Evolutionary conservation across 495 filamentous ascomycete species (phyloP).

Genomic region (Trichoderma erinaceum): DNA sequence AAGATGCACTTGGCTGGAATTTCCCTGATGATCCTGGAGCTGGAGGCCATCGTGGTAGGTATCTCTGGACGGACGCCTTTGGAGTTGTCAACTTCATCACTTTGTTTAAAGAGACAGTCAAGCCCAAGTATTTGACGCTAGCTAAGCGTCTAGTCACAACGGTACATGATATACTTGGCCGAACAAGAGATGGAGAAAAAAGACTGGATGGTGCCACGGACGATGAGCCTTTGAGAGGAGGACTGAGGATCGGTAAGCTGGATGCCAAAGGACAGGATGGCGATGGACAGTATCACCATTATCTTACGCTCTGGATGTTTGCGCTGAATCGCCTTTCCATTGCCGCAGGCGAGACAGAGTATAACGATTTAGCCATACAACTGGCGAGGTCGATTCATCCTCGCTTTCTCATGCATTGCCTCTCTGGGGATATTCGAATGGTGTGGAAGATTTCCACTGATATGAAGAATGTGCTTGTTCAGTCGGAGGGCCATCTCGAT

Average conservation of each 20-base stretch:
- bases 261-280: slow-evolving; percentile 46
- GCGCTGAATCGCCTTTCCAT: slow-evolving; percentile 54
- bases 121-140: slow-evolving; percentile 44
- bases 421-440: slow-evolving; percentile 41
- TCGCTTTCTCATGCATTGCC: slow-evolving; percentile 41
- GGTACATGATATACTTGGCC: slow-evolving; percentile 53
- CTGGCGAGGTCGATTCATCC: slow-evolving; percentile 56
- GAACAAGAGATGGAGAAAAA: slow-evolving; percentile 43
- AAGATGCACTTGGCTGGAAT: slow-evolving; percentile 25
- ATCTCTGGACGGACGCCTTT: slow-evolving; percentile 65
- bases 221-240: slow-evolving; percentile 50
- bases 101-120: slow-evolving; percentile 41
- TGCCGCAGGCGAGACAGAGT: slow-evolving; percentile 44
- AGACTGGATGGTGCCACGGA: slow-evolving; percentile 51
- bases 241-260: slow-evolving; percentile 58
- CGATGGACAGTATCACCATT: slow-evolving; percentile 66
- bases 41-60: slow-evolving; percentile 59
- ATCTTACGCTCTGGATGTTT: slow-evolving; percentile 67
- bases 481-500: slow-evolving; percentile 54
- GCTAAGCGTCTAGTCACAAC: slow-evolving; percentile 46
- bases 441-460: slow-evolving; percentile 59
- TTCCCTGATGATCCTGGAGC: slow-evolving; percentile 36
- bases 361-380: slow-evolving; percentile 50
- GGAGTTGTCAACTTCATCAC: slow-evolving; percentile 64
- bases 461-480: slow-evolving; percentile 45